Conservation (phyloP, 805 yeast species). For the Metschnikowia peoriensis region DNA sequence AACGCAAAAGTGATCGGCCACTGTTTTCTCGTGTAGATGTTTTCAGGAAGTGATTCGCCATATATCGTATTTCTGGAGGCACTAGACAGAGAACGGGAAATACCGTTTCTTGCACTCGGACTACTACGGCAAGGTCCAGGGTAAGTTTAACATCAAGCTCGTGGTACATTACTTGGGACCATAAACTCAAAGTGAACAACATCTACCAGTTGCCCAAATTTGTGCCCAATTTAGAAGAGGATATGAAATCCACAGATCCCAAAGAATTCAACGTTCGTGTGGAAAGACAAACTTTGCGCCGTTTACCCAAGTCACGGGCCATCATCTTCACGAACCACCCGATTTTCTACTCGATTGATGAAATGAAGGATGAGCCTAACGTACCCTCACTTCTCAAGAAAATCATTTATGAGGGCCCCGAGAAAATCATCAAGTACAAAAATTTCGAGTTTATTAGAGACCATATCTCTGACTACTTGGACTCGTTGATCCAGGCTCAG, state of each 20-base stretch:
- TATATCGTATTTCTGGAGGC: too few species aligned
- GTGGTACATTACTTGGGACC: slow-evolving; percentile 76
- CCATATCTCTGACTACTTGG: slow-evolving; percentile 58
- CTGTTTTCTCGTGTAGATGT: too few species aligned
- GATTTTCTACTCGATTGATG: slow-evolving; percentile 73
- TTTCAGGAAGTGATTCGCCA: too few species aligned
- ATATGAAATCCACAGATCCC: slow-evolving; percentile 39
- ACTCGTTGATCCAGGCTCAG: slow-evolving; percentile 56
- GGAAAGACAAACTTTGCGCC: slow-evolving; percentile 68
- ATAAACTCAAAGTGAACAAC: slow-evolving; percentile 53
- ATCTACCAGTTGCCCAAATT: slow-evolving; percentile 55
- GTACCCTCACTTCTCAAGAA: slow-evolving; percentile 73
- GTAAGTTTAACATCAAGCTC: slow-evolving; percentile 70
- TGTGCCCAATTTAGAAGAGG: slow-evolving; percentile 29
- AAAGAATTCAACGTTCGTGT: slow-evolving; percentile 64
- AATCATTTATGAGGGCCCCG: slow-evolving; percentile 65
- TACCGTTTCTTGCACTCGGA: slow-evolving; percentile 84
- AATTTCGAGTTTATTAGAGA: slow-evolving; percentile 58
- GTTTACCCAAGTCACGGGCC: slow-evolving; percentile 63
- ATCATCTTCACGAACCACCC: slow-evolving; percentile 77
- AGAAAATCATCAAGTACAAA: slow-evolving; percentile 62
- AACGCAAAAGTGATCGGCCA: too few species aligned
- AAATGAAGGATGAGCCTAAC: slow-evolving; percentile 73
- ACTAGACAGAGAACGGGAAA: too few species aligned
- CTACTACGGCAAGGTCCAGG: slow-evolving; percentile 73